phyloP scores from a whole-genome alignment of 75 land plant species.

The Gnetum montanum region DNA sequence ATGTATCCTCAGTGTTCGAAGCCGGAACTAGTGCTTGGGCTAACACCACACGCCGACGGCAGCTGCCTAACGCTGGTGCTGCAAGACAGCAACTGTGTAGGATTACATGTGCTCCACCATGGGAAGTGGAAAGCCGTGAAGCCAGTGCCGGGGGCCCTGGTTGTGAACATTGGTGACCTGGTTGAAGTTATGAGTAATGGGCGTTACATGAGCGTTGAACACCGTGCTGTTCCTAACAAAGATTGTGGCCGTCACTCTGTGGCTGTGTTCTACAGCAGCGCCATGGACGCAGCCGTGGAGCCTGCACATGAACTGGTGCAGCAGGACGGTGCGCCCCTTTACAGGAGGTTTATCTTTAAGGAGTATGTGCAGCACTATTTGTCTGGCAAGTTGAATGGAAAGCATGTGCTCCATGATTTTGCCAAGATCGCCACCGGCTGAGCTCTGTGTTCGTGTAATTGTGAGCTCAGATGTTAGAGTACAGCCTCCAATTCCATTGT shows the following conservation, averaged over 20 bases:
- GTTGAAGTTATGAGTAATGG: background rate
- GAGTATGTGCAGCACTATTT: background rate
- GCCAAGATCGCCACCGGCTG: background rate
- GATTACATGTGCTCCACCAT: too few species aligned
- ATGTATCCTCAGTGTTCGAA: too few species aligned
- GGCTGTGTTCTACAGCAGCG: background rate
- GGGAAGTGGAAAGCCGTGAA: too few species aligned
- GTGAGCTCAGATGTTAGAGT: too few species aligned
- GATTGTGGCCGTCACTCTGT: background rate
- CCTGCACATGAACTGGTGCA: background rate
- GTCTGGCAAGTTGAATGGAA: background rate
- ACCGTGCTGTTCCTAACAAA: background rate
- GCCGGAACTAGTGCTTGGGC: too few species aligned
- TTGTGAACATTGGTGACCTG: too few species aligned
- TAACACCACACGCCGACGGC: too few species aligned
- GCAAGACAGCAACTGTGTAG: too few species aligned
- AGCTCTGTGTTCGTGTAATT: too few species aligned
- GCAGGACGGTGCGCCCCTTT: background rate
- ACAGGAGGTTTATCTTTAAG: background rate
- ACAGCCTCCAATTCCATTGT: too few species aligned
- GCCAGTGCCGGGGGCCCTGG: too few species aligned
- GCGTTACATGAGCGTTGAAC: background rate
- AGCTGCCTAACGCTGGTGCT: too few species aligned
- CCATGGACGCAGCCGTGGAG: background rate
- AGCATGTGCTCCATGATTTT: background rate